phyloP scores from a whole-genome alignment of 192 early-diverging fungal genomes.

The Coemansia sp. region DNA sequence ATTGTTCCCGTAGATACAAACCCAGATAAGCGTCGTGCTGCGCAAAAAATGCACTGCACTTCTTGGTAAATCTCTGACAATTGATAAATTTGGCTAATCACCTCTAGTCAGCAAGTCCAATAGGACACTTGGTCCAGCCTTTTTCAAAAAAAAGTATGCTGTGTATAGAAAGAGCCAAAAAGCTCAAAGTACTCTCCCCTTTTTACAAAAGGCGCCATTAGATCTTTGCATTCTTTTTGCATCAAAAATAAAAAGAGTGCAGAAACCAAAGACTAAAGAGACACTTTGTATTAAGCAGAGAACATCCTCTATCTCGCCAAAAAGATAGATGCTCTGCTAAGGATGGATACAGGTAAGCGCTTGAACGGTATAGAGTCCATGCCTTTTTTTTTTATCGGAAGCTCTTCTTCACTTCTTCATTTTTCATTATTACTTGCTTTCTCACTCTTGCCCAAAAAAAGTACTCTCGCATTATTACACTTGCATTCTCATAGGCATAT shows the following conservation, averaged over 20 bases:
- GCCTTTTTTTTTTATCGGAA: neutral
- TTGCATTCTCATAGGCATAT: neutral
- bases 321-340: neutral
- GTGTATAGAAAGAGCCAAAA: neutral
- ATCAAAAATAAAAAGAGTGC: neutral
- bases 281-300: neutral
- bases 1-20: neutral
- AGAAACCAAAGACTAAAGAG: neutral
- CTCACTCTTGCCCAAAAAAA: neutral
- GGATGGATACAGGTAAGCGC: neutral
- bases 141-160: neutral
- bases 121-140: neutral
- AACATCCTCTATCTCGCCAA: neutral
- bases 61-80: neutral
- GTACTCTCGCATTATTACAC: neutral
- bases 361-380: neutral
- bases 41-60: neutral
- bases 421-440: neutral
- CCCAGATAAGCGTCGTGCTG: neutral
- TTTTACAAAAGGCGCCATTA: neutral
- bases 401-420: neutral
- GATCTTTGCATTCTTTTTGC: neutral
- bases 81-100: conserved; percentile 1
- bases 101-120: neutral
- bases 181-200: neutral